A percentile compares a stretch with the other conserved stretches of the same genome.
Conservation (phyloP, 2,329 filamentous ascomycete genomes). For the Pseudogymnoascus sp. region DNA sequence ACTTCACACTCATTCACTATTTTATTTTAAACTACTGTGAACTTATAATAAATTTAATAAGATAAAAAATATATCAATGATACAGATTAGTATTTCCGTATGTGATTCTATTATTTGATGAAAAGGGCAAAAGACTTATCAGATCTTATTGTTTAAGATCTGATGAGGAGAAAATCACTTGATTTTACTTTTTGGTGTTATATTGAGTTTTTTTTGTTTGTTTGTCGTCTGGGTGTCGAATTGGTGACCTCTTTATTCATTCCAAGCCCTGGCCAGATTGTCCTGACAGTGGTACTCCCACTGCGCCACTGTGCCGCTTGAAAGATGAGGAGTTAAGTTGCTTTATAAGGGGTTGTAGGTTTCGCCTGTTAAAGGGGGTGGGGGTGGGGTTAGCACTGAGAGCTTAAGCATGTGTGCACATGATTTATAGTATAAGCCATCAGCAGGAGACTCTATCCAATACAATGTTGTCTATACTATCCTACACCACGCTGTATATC, state of each 20-base stretch:
- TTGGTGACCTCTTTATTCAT: neutral
- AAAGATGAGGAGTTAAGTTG: neutral
- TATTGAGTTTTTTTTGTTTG: too few species aligned
- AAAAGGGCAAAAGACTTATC: too few species aligned
- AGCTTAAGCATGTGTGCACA: neutral
- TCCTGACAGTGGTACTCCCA: neutral
- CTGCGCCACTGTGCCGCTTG: neutral
- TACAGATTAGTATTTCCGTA: neutral
- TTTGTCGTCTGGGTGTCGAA: neutral
- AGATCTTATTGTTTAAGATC: too few species aligned
- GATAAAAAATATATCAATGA: neutral
- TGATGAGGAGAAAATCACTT: too few species aligned
- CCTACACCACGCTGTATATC: neutral
- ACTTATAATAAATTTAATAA: too few species aligned
- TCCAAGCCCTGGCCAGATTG: neutral
- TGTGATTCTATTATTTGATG: neutral
- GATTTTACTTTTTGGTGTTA: too few species aligned
- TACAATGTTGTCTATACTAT: slow-evolving; percentile 5
- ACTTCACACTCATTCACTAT: neutral
- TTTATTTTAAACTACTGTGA: too few species aligned
- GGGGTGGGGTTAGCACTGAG: neutral
- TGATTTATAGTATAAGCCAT: neutral
- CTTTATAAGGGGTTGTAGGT: neutral
- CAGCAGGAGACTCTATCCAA: neutral
- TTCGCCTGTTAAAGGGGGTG: neutral